Conservation (phyloP, 371 early-diverging fungal genomes). For the Syncephalastrum sp. region DNA sequence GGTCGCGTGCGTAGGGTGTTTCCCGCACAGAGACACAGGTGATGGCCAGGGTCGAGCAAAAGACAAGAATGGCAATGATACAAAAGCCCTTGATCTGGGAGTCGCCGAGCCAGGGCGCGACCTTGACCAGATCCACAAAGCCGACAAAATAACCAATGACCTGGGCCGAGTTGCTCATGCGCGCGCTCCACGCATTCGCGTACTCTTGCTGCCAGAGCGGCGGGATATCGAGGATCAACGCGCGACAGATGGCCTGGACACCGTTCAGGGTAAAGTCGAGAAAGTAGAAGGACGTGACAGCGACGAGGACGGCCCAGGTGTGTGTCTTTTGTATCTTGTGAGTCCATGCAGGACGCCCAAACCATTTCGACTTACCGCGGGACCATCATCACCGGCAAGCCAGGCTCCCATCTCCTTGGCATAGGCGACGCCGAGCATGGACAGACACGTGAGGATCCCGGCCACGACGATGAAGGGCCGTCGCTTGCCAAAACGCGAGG, state of each 20-base stretch:
- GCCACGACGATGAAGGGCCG: constrained; percentile 64
- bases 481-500: constrained; percentile 59
- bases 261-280: constrained; percentile 83
- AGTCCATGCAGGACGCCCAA: background rate
- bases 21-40: constrained; percentile 33
- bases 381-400: constrained; percentile 29
- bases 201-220: constrained; percentile 69
- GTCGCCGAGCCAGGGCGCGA: constrained; percentile 61
- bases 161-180: constrained; percentile 73
- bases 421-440: constrained; percentile 69
- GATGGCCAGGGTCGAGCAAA: constrained; percentile 48
- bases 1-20: no score
- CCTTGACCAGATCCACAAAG: constrained; percentile 60
- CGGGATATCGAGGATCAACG: constrained; percentile 74
- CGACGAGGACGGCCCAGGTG: constrained; percentile 26
- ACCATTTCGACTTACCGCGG: no score
- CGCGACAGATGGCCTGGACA: constrained; percentile 68
- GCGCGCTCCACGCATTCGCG: constrained; percentile 74
- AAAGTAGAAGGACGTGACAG: constrained; percentile 71
- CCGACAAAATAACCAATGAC: constrained; percentile 73
- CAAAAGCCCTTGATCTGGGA: constrained; percentile 70
- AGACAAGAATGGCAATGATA: constrained; percentile 56
- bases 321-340: constrained; percentile 25
- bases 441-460: constrained; percentile 53
- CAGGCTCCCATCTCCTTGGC: constrained; percentile 40